phyloP scores from a whole-genome alignment of 1,284 basidiomycete species.

The Chiua sp. region DNA sequence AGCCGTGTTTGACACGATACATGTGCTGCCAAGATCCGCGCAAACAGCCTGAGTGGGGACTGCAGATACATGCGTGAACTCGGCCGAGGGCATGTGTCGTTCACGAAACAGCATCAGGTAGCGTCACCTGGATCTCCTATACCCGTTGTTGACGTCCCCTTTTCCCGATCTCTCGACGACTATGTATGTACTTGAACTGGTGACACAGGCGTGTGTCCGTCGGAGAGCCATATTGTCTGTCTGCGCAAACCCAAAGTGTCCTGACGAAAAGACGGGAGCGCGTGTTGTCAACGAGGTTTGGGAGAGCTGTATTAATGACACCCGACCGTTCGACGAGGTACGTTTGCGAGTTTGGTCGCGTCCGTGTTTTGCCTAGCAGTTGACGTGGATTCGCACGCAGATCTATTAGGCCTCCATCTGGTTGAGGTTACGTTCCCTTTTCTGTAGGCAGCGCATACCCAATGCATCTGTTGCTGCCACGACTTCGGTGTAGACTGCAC shows the following conservation, averaged over 20 bases:
- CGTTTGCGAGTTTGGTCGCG: constrained; percentile 13
- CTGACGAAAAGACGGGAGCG: constrained; percentile 78
- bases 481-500: too few species aligned
- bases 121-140: constrained; percentile 14
- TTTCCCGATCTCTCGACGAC: constrained; percentile 5
- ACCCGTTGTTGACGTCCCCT: constrained; percentile 10
- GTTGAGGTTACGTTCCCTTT: too few species aligned
- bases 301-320: constrained; percentile 96
- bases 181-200: constrained; percentile 8
- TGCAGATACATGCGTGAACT: constrained; percentile 87
- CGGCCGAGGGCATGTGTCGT: constrained; percentile 73
- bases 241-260: constrained; percentile 81
- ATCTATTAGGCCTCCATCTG: constrained; percentile 39
- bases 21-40: constrained; percentile 6
- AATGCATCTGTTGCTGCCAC: too few species aligned
- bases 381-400: constrained; percentile 30
- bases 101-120: constrained; percentile 95
- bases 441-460: too few species aligned
- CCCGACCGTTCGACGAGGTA: constrained; percentile 97
- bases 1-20: background rate
- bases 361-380: background rate
- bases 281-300: constrained; percentile 95
- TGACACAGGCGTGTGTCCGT: constrained; percentile 82
- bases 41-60: constrained; percentile 93
- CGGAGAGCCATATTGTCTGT: constrained; percentile 88